phyloP scores from a whole-genome alignment of 495 filamentous ascomycete species.

The Aspergillus ostianus region DNA sequence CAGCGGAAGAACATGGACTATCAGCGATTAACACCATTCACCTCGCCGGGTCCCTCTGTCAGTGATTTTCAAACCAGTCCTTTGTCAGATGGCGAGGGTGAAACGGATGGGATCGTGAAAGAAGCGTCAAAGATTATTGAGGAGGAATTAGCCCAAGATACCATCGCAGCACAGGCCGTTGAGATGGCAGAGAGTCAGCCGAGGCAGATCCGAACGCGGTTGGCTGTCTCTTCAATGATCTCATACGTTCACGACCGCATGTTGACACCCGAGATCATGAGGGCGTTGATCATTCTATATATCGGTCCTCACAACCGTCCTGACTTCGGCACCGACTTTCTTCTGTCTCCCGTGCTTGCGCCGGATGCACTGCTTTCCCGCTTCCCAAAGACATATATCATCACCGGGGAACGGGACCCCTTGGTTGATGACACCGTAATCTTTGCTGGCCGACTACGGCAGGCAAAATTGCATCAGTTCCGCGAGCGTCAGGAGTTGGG shows the following conservation, averaged over 20 bases:
- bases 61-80: conserved; percentile 34
- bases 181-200: conserved; percentile 50
- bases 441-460: conserved; percentile 81
- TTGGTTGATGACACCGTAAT: conserved; percentile 96
- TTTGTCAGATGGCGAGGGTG: conserved; percentile 34
- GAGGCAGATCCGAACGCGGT: conserved; percentile 73
- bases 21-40: conserved; percentile 53
- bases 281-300: conserved; percentile 98
- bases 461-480: conserved; percentile 73
- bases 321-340: conserved; percentile 87
- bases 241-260: conserved; percentile 97
- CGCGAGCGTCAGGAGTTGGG: conserved; percentile 61
- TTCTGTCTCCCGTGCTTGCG: conserved; percentile 84
- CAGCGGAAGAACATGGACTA: conserved; percentile 75
- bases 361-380: conserved; percentile 75
- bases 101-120: conserved; percentile 30
- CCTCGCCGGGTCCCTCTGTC: conserved; percentile 67
- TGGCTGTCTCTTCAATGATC: conserved; percentile 93
- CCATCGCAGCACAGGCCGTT: conserved; percentile 28
- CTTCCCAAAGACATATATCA: conserved; percentile 89
- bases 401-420: conserved; percentile 93
- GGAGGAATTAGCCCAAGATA: conserved; percentile 25
- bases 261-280: conserved; percentile 96
- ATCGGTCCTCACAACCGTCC: conserved; percentile 90
- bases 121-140: conserved; percentile 28